Percentiles rank a stretch among this genome's conserved stretches.
phyloP scores from a whole-genome alignment of 306 rosid genomes.

The Pyrus bretschneideri region DNA sequence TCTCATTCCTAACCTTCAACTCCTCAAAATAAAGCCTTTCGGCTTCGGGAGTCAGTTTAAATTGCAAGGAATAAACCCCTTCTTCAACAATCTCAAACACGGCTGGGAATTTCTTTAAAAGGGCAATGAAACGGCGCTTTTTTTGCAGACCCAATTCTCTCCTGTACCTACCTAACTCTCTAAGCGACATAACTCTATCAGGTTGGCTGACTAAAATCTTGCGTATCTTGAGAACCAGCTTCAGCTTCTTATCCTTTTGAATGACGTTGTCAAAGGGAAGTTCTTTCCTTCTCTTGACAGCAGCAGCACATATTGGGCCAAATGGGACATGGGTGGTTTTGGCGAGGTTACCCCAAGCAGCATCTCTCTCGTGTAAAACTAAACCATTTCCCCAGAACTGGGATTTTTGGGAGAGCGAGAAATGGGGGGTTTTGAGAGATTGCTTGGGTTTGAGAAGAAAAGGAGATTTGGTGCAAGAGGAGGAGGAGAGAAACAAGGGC shows the following conservation, averaged over 20 bases:
- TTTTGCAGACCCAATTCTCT: constrained; percentile 64
- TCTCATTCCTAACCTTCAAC: constrained; percentile 62
- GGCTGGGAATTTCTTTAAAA: constrained; percentile 71
- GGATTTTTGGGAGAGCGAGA: constrained; percentile 35
- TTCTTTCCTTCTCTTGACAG: constrained; percentile 84
- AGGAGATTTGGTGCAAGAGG: constrained; percentile 6
- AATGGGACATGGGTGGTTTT: constrained; percentile 7
- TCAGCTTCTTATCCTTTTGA: constrained; percentile 79
- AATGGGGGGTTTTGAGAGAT: constrained; percentile 32
- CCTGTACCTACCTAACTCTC: constrained; percentile 57
- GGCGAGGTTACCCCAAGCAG: constrained; percentile 10
- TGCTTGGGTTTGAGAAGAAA: constrained; percentile 21
- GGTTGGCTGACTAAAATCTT: constrained; percentile 61
- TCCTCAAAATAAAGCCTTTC: constrained; percentile 79
- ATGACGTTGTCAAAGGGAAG: constrained; percentile 72
- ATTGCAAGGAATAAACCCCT: constrained; percentile 59
- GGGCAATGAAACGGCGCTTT: constrained; percentile 54
- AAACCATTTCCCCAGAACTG: constrained; percentile 43
- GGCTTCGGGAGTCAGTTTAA: constrained; percentile 65
- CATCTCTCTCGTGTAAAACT: constrained; percentile 25
- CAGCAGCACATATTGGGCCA: constrained; percentile 54
- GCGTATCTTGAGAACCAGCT: constrained; percentile 63
- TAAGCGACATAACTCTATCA: constrained; percentile 68
- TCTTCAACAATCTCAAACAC: constrained; percentile 69
- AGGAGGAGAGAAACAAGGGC: constrained; percentile 37